phyloP scores from a whole-genome alignment of 495 filamentous ascomycete genomes.

The Podospora pseudoanserina region DNA sequence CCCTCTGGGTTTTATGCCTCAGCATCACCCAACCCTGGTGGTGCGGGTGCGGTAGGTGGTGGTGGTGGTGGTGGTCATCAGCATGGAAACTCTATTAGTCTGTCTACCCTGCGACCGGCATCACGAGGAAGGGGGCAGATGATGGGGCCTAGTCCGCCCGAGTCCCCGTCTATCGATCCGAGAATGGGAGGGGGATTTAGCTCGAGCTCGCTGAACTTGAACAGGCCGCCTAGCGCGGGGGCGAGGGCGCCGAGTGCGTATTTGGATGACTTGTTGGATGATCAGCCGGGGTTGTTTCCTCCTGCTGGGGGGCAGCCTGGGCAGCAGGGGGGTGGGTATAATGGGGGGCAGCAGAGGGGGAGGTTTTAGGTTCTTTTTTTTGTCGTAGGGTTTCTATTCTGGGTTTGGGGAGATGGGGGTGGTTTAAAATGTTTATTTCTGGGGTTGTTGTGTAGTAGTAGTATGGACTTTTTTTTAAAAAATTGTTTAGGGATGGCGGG shows the following conservation, averaged over 20 bases:
- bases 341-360: slow-evolving; percentile 10
- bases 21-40: slow-evolving; percentile 35
- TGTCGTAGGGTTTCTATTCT: neutral
- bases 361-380: slow-evolving; percentile 9
- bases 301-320: slow-evolving; percentile 21
- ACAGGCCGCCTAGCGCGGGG: slow-evolving; percentile 52
- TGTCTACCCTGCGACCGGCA: slow-evolving; percentile 53
- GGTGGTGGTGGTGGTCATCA: slow-evolving; percentile 24
- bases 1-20: slow-evolving; percentile 92
- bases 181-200: slow-evolving; percentile 47
- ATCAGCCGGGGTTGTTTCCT: slow-evolving; percentile 38
- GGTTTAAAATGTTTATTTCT: neutral
- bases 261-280: slow-evolving; percentile 86
- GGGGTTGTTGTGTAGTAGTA: neutral
- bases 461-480: neutral
- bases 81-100: slow-evolving; percentile 48
- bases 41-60: neutral
- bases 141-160: slow-evolving; percentile 57
- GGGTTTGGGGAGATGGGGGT: neutral
- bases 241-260: slow-evolving; percentile 86
- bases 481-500: neutral
- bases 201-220: slow-evolving; percentile 66
- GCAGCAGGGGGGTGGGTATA: slow-evolving; percentile 6
- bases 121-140: slow-evolving; percentile 45
- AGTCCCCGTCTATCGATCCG: slow-evolving; percentile 54